Evolutionary conservation across 2,329 filamentous ascomycete genomes (phyloP), one percentile per base, ranked within the genome.

Genomic region (Periconia macrospinosa): DNA sequence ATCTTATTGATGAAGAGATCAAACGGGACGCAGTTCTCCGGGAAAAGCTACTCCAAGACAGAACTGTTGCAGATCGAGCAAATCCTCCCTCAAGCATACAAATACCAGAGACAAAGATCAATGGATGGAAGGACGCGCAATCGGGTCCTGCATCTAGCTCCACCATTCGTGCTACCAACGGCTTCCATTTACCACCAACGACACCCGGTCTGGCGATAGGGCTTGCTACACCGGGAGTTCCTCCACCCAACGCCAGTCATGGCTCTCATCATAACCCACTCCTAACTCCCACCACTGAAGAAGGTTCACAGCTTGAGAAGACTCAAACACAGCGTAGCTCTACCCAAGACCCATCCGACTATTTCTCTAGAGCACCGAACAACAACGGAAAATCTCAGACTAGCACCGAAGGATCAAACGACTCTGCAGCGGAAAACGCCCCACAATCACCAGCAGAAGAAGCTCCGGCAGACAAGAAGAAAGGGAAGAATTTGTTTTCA

Each of bases 1-100:
- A 89, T 51, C 80, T 97, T 41, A 89, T 99, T 50, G 90, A 96
- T 56, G 92, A 97, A 71, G 91, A 97, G 71, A 89, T 96, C 61
- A 86, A 83, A 59, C 85, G 91, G 49, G 94, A 99, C 67, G 86
- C 90, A 66, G 78, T 76, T 0, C 86, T 89, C 69, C 85, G 93
- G n/a, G 79, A 85, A 43, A 82, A 83, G 44, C 76, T 96, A 8
- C 83, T 91, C 48, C 82, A 85, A 33, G 84, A 86, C 56, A 85
- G 86, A 63, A 80, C 82, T 30, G 78, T 78, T 33, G 72, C 81
- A n/a, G 80, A 79, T 41, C 81, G 84, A 44, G 69, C 79, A 2
- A 83, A 84, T 61, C 81, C 85, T 1, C 86, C 89, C 0, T 78
- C 77, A 1, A 86, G 84, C 17, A 90, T 86, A 44, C 77, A 84